Percentiles rank a stretch among this genome's conserved stretches.
These are phyloP conservation scores for Juglanconis oblonga DNA, from an alignment of 2,329 filamentous ascomycete genomes.

Conservation along the genomic window DNA sequence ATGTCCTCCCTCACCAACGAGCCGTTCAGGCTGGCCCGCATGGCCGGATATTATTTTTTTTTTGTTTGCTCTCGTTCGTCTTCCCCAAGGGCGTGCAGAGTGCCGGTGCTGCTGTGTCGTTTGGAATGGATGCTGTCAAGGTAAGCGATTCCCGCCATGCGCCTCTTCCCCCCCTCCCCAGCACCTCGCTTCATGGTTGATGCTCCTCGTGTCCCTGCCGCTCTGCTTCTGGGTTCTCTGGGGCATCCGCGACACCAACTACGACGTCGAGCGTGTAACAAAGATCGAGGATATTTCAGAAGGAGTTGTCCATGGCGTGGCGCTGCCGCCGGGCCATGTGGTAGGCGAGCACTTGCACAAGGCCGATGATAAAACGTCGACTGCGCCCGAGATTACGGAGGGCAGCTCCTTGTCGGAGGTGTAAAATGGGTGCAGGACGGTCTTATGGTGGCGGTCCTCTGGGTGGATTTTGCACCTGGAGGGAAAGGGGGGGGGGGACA, in stretches of 20 bases:
- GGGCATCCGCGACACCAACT: slow-evolving; percentile 24
- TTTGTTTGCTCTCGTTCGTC: too few relatives aligned
- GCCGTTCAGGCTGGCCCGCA: slow-evolving; percentile 69
- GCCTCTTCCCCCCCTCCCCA: too few relatives aligned
- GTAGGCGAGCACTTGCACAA: slow-evolving; percentile 9
- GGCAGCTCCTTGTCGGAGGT: not conserved
- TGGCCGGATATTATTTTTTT: slow-evolving; percentile 78
- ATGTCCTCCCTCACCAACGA: slow-evolving; percentile 76
- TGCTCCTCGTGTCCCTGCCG: slow-evolving; percentile 23
- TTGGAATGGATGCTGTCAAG: slow-evolving; percentile 32
- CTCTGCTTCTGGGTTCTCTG: slow-evolving; percentile 22
- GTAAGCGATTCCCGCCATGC: slow-evolving; percentile 14
- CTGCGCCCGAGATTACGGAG: slow-evolving; percentile 3
- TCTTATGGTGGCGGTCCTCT: too few relatives aligned
- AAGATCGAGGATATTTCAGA: slow-evolving; percentile 19
- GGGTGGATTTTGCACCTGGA: too few relatives aligned
- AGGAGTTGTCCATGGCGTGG: slow-evolving; percentile 5
- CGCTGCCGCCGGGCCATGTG: slow-evolving; percentile 14
- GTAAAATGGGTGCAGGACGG: too few relatives aligned
- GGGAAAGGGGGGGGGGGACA: too few relatives aligned
- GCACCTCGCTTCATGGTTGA: slow-evolving; percentile 24
- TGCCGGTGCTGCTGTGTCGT: slow-evolving; percentile 60
- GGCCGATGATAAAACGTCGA: not conserved
- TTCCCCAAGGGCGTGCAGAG: slow-evolving; percentile 80
- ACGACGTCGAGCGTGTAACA: slow-evolving; percentile 22